Evolutionary conservation across 2,329 filamentous ascomycete genomes (phyloP), one percentile per base, ranked within the genome.

Genomic region (Orbilia ellipsospora): DNA sequence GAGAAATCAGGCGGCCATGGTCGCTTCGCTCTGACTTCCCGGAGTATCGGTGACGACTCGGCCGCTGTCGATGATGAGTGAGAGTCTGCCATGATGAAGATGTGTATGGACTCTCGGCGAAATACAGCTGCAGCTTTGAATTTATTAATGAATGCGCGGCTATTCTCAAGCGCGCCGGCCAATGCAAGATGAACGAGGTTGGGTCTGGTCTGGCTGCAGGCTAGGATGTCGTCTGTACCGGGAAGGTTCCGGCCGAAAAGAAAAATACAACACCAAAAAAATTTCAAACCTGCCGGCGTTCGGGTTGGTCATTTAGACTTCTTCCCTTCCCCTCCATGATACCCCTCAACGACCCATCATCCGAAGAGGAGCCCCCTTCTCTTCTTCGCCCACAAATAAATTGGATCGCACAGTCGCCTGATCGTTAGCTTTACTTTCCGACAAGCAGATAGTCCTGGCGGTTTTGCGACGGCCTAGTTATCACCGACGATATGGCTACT

Each of bases 401-500:
- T 18, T 16, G 15, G 42, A 67, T 28, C 45, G 20, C 28, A 50
- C 54, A 42, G 16, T 52, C 63, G 63, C 52, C 56, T 10, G 23
- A 48, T 61, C 56, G 40, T 18, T 45, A 51, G 45, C 20, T 26
- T n/a, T n/a, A 4, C 20, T 18, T 36, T 55, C 50, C 42, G 66
- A 55, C 18, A 50, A 45, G 52, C 57, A 52, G 44, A 4, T 23
- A 54, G 8, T 18, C 2, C 45, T 50, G 13, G 51, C 40, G 48
- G 28, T 54, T 28, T 36, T 15, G 20, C 44, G 44, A 18, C 20
- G 13, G 57, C n/a, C 45, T n/a, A 7, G 15, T n/a, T 15, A 7
- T 10, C 8, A 15, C 31, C 2, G 31, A 36, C 5, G 40, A 4
- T 16, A 92, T 92, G 90, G 87, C 90, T 79, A 87, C 88, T 77